Base-by-base conservation (phyloP, 495 filamentous ascomycete genomes). In the Sphaerosporella brunnea region DNA sequence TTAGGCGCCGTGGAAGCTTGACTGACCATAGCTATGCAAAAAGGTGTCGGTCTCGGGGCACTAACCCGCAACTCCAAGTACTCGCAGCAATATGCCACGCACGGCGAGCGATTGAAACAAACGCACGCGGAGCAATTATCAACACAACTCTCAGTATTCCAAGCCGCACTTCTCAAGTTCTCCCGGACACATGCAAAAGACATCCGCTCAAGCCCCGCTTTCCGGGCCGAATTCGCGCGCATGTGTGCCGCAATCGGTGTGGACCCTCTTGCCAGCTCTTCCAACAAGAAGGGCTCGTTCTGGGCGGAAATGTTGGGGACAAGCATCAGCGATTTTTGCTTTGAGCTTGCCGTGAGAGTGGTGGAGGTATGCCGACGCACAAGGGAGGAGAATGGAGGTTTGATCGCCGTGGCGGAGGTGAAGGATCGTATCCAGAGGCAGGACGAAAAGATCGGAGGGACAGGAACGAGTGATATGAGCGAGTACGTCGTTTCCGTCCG, bases 191-290 rank as follows among this genome's bases (percentile, higher is more conserved):
- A 97, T 66, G 82, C 78, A 51, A 85, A 86, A 60, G 86, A 85
- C 56, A 97, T 97, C 53, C 84, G 85, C 51, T 92, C 85, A 2
- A 84, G 94, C 62, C 90, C 92, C 10, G 78, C 75, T 0, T 97
- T 97, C 64, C 84, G 92, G 21, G 84, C 85, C 13, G 87, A 96
- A 66, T 97, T 97, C 61, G 90, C 90, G 3, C 82, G 88, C 53
- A 96, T 97, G 92, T 97, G 92, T 66, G 77, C 84, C 56, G 83
- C 88, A 45, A 93, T 97, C 55, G 90, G 90, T 9, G 87, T 97
- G 5, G 90, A 97, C 62, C 90, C 90, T 0, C 69, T 95, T 1
- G 84, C 84, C 15, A 81, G 77, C 54, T 78, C 75, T 56, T 67
- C 68, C 52, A 74, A 57, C n/a, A 55, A 54, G 30, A 66, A 58